Base-by-base conservation (phyloP, 805 yeast species). In the Candida yuanshanica region DNA sequence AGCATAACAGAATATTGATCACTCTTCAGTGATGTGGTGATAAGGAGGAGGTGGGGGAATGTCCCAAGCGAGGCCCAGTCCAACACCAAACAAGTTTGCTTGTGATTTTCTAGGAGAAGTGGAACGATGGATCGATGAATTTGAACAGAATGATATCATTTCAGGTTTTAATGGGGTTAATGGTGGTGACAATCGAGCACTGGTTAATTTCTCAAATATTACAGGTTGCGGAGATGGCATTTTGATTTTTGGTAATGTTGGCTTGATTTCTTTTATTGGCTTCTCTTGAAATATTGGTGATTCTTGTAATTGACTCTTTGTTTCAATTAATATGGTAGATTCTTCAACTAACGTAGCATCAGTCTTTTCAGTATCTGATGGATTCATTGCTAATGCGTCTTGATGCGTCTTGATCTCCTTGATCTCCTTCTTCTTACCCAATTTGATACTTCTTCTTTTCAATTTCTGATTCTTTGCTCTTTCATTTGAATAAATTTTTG, bases 41-140 rank as follows among this genome's bases (percentile, higher is more conserved):
- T 42, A 36, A 27, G 42, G 44, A 17, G 48, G 50, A 1, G 54
- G 51, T 20, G 53, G 53, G 4, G 49, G 37, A 39, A 26, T 35
- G 38, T 38, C 36, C 47, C 31, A 45, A 21, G 43, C 50, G 20
- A 50, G 29, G 4, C 53, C 55, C 4, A 50, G 39, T 3, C 57
- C 57, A 36, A 51, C 48, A 35, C 46, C 34, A 47, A 40, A 33
- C 18, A 54, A 22, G 34, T 52, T 48, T 22, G 49, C 46, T 35
- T 54, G 58, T 2, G 60, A 55, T 33, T 55, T 53, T 29, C 52
- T 41, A 33, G 60, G 59, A 9, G 59, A 54, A 18, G 41, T 48
- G 1, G 48, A 34, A 18, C 52, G 37, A 3, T 45, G 41, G 17
- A 36, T n/a, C 20, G 47, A 45, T n/a, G 45, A 36, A 18, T 49